Percentiles rank a stretch among this genome's conserved stretches.
Evolutionary conservation across 768 basidiomycete genomes (phyloP).

Genomic region (Amyloporia xantha): DNA sequence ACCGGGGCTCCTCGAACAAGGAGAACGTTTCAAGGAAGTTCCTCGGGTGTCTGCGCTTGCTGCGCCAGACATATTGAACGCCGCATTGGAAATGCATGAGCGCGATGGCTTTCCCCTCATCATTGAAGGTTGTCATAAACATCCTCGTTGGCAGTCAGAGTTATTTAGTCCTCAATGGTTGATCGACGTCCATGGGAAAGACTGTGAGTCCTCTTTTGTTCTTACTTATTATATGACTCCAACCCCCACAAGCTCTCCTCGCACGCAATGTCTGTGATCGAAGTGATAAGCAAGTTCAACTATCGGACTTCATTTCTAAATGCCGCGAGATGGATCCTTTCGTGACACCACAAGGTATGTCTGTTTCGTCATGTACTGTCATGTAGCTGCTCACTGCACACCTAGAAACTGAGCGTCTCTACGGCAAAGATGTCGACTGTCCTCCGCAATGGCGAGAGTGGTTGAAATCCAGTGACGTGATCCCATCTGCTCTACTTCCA

Average conservation of each 20-base stretch:
- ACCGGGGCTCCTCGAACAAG: constrained; percentile 29
- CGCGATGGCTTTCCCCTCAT: constrained; percentile 52
- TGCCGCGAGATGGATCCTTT: constrained; percentile 17
- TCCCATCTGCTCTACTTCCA: constrained; percentile 52
- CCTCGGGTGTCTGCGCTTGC: constrained; percentile 32
- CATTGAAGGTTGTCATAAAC: constrained; percentile 53
- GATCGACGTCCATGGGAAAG: constrained; percentile 20
- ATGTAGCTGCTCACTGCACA: neutral
- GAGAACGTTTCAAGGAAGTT: constrained; percentile 37
- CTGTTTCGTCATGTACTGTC: neutral
- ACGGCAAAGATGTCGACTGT: constrained; percentile 75
- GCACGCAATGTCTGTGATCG: constrained; percentile 61
- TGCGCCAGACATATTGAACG: constrained; percentile 17
- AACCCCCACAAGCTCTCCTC: constrained; percentile 36
- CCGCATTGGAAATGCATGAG: constrained; percentile 41
- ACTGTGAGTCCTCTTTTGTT: constrained; percentile 24
- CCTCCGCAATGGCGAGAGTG: constrained; percentile 60
- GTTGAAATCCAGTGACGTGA: constrained; percentile 37
- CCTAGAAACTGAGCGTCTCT: constrained; percentile 54
- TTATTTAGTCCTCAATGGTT: constrained; percentile 57
- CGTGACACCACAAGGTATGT: constrained; percentile 9
- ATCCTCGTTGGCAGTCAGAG: constrained; percentile 45
- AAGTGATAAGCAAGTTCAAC: constrained; percentile 43
- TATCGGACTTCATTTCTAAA: constrained; percentile 47
- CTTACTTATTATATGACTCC: neutral